These are phyloP conservation scores for Histomonas meleagridis DNA, from an alignment of 208 protist species.

Conservation along the genomic window DNA sequence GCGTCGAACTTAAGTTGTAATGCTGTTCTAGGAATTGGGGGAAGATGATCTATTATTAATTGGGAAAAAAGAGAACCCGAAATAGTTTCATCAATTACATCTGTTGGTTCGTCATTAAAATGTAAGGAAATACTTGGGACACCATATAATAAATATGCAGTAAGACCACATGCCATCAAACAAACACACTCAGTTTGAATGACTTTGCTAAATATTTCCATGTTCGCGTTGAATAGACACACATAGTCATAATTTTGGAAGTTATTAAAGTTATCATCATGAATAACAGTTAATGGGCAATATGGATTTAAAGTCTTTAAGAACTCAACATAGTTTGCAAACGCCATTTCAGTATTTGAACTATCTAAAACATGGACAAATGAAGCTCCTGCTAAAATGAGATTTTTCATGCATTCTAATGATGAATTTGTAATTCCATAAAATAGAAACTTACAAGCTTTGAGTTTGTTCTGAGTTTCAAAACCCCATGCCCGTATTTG, in stretches of 20 bases:
- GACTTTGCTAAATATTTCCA: background rate
- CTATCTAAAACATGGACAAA: background rate
- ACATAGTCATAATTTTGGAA: background rate
- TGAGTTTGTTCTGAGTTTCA: background rate
- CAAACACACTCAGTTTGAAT: background rate
- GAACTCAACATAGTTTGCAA: background rate
- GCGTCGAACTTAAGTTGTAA: background rate
- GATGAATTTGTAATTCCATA: background rate
- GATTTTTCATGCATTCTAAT: slow-evolving; percentile 30
- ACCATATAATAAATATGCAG: background rate
- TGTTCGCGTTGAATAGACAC: background rate
- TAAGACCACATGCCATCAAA: background rate
- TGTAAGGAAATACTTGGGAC: too few relatives aligned
- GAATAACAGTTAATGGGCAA: background rate
- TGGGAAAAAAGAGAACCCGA: background rate
- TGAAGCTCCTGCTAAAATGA: background rate
- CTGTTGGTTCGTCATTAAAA: background rate
- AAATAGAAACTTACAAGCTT: background rate
- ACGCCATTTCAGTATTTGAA: background rate
- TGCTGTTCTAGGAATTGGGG: background rate
- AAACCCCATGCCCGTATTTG: slow-evolving; percentile 19
- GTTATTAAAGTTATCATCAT: background rate
- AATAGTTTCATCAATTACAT: background rate
- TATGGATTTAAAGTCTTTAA: background rate
- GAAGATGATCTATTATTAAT: slow-evolving; percentile 25